Base-by-base conservation (phyloP, 495 filamentous ascomycete genomes). In the Stereocaulon alpinum region DNA sequence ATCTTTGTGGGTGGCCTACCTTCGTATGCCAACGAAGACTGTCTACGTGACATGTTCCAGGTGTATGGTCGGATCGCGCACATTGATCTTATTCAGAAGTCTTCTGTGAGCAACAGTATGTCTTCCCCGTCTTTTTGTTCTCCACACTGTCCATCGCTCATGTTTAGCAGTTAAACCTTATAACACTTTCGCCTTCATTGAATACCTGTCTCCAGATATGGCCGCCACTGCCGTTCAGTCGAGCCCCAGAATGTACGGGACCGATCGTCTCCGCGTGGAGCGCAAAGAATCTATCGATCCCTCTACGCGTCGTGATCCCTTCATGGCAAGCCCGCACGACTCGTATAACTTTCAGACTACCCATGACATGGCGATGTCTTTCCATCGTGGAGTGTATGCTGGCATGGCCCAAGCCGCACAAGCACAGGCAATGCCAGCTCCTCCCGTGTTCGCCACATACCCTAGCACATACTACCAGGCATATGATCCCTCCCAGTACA, bases 101-200 rank as follows among this genome's bases (percentile, higher is more conserved):
- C 61, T 24, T 66, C 64, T 45, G 56, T 59, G 3, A 68, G 63
- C 30, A 62, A 64, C 22, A 62, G 73, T 77, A 64, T 61, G 71
- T 50, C 20, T 11, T 32, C 27, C 10, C 24, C 32, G 44, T 37
- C 14, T 34, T 37, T 55, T 27, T 22, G n/a, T 11, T 63, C 18
- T 40, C 10, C 54, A n/a, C 42, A 50, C 44, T 29, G 59, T 42
- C 45, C 6, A 32, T 54, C 34, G 40, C 42, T 49, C n/a, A 63
- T 32, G 45, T 17, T 24, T 11, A 24, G 51, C 22, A 70, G 60
- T 43, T 30, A 58, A 47, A 12, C 62, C 66, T 20, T 61, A 67
- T 4, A 70, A 68, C 6, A 63, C 61, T n/a, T 84, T 82, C 62
- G 80, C 74, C 6, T 84, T 84, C 55, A 69, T 84, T 40, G 74